Conservation (phyloP, 805 yeast species). For the Monosporozyma servazzii region DNA sequence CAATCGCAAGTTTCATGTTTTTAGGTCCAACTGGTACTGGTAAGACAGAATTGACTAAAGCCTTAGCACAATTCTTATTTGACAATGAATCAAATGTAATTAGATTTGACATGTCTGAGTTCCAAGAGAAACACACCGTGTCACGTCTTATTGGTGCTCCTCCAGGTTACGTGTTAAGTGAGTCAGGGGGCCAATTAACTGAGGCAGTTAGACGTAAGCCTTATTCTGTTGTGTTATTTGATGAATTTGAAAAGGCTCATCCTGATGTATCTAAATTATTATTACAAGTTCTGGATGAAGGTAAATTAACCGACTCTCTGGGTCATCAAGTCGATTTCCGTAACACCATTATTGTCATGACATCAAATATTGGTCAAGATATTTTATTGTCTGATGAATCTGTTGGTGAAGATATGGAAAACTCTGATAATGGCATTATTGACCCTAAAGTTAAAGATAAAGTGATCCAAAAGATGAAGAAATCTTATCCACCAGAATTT, state of each 20-base stretch:
- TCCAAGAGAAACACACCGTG: slow-evolving; percentile 88
- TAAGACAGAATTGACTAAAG: slow-evolving; percentile 90
- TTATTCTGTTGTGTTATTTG: slow-evolving; percentile 84
- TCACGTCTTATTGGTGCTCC: slow-evolving; percentile 94
- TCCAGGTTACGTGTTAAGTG: slow-evolving; percentile 96
- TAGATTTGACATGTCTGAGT: slow-evolving; percentile 95
- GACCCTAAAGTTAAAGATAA: slow-evolving; percentile 41
- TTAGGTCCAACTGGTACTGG: slow-evolving; percentile 99
- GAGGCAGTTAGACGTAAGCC: slow-evolving; percentile 95
- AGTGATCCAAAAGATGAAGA: slow-evolving; percentile 61
- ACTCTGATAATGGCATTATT: slow-evolving; percentile 40
- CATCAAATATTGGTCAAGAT: slow-evolving; percentile 94
- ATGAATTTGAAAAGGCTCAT: slow-evolving; percentile 96
- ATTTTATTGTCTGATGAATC: slow-evolving; percentile 57
- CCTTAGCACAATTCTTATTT: slow-evolving; percentile 84
- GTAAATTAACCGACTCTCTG: slow-evolving; percentile 86
- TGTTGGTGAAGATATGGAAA: slow-evolving; percentile 44
- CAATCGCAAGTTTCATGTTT: slow-evolving; percentile 93
- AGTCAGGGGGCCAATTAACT: slow-evolving; percentile 86
- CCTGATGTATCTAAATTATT: slow-evolving; percentile 87
- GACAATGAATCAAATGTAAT: slow-evolving; percentile 81
- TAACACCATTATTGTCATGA: slow-evolving; percentile 92
- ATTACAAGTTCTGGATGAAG: slow-evolving; percentile 91
- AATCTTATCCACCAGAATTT: slow-evolving; percentile 86
- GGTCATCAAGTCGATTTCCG: slow-evolving; percentile 92